phyloP scores from a whole-genome alignment of 2,329 filamentous ascomycete species.

The Cercospora nicotianae region DNA sequence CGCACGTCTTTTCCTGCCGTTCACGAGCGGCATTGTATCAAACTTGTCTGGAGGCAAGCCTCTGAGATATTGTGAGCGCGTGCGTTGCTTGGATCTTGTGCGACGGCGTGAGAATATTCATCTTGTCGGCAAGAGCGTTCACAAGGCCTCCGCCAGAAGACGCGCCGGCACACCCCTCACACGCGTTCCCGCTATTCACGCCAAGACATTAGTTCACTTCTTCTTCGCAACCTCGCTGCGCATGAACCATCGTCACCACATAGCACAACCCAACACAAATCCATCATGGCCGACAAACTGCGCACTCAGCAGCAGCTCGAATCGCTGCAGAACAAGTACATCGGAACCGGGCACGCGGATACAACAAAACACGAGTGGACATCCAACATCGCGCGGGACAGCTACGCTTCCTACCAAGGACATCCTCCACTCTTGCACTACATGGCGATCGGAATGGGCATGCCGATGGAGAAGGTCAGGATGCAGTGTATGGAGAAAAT shows the following conservation, averaged over 20 bases:
- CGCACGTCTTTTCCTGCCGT: conserved; percentile 33
- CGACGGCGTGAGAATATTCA: neutral
- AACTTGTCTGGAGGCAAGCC: neutral
- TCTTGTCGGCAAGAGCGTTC: neutral
- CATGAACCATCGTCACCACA: neutral
- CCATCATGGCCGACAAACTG: conserved; percentile 80
- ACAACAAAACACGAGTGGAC: conserved; percentile 98
- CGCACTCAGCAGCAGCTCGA: conserved; percentile 97
- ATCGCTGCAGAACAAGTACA: conserved; percentile 89
- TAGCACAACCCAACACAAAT: neutral
- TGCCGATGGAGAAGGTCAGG: conserved; percentile 73
- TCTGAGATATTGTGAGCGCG: neutral
- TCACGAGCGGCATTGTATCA: conserved; percentile 23
- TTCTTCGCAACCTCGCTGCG: neutral
- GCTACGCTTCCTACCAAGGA: conserved; percentile 82
- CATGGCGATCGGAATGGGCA: conserved; percentile 85
- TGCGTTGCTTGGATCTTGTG: neutral
- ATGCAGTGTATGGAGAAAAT: conserved; percentile 76
- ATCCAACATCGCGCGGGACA: conserved; percentile 93
- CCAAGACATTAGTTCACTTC: neutral
- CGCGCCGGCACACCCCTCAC: conserved; percentile 6
- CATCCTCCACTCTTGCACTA: conserved; percentile 87
- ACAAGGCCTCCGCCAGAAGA: neutral
- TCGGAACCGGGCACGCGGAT: conserved; percentile 94
- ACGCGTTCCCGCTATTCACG: neutral